Evolutionary conservation across 169 alveolate species (phyloP), one percentile per base, ranked within the genome.

Genomic region (Plasmodium fragile): DNA sequence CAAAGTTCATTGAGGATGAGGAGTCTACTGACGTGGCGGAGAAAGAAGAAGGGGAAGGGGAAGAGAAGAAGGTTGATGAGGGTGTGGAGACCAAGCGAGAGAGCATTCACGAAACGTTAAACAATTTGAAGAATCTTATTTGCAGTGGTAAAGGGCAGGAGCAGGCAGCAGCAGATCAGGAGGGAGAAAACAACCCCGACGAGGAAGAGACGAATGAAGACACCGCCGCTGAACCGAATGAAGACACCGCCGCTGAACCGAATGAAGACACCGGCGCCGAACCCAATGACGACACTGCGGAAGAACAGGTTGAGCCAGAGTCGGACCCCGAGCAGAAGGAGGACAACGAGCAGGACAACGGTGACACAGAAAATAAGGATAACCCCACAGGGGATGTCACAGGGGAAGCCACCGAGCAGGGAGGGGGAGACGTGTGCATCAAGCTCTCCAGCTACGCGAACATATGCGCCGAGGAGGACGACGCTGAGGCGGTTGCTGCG

Each of bases 21-120:
- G 70, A 41, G 28, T 10, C 72, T 1, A 34, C n/a, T 2, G 65
- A 39, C 6, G 3, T 18, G 43, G 59, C 4, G n/a, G 70, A 49
- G 25, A 45, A 45, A 41, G 73, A 39, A 34, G 53, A 34, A 11
- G 28, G 55, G 32, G 77, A 81, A 16, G 90, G 34, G 3, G 70
- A 34, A 6, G 49, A 82, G 3, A 41, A 82, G 3, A 41, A 18
- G 30, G 10, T 16, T 52, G 16, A 41, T 65, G 69, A 65, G 0
- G 80, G 34, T 4, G 78, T 25, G 10, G 90, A 52, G 43, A 53
- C n/a, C 7, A 82, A 69, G 22, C 43, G 65, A 28, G 77, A 72
- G 55, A 71, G 65, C 18, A 84, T 84, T 30, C 83, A 72, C 39
- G 83, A 39, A 3, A 84, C 92, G 7, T 45, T 84, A n/a, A 72